Evolutionary conservation across 164 flowering plant genomes (phyloP), one percentile per base, ranked within the genome.

Genomic region (Vitis riparia): DNA sequence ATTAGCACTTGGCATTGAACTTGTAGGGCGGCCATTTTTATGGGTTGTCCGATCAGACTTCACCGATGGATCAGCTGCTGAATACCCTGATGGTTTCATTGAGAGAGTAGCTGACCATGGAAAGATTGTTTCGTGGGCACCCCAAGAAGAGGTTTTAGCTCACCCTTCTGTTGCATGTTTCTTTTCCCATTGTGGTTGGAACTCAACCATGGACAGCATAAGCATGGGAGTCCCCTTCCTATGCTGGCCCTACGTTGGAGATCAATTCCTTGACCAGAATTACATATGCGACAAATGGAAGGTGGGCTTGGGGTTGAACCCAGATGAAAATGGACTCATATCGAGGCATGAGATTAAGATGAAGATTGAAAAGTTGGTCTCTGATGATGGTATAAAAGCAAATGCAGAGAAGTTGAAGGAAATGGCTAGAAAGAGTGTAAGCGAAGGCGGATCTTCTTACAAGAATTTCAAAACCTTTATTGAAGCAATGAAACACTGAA

Each of bases 171-270:
- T 51, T 16, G 66, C 63, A 29, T 51, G 66, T 59, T 61, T 27
- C 59, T 3, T 51, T 1, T 50, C 57, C 16, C 72, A 68, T 13
- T 68, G 56, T 6, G 57, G 63, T 0, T 51, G 58, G 68, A 51
- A 66, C 12, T 50, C 55, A 12, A 37, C 27, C 11, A 44, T 19
- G 51, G 60, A 30, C n/a, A 16, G 60, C 19, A 2, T 62, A 62
- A 3, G 62, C 56, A 71, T 11, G 32, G 78, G 81, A 1, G 65
- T 74, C 1, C 78, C 81, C 23, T 62, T 77, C 27, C 58, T 78
- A 2, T 78, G 78, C 17, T 71, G 78, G 78, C 75, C 81, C 11
- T 74, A 68, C 65, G 60, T 74, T 61, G 30, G 44, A 50, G 81
- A 78, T 37, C 78, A 78, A 23, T 64, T 67, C 37, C 63, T 19